Conservation (phyloP, 441 rosid genomes). For the Populus tomentosa region DNA sequence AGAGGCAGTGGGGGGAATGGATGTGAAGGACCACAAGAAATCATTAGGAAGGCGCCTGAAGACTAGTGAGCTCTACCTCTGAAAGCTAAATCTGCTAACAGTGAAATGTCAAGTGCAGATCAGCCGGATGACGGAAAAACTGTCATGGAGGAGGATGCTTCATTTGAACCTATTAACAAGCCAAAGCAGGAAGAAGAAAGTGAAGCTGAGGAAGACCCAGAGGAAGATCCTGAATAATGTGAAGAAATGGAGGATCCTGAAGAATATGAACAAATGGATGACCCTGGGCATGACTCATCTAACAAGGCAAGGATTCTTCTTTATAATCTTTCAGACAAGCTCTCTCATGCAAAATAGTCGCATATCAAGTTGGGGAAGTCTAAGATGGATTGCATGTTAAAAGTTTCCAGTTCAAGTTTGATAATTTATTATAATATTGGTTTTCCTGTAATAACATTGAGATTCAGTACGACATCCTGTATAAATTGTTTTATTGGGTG, state of each 20-base stretch:
- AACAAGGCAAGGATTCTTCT: constrained; percentile 47
- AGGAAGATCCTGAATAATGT: constrained; percentile 23
- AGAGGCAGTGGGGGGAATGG: constrained; percentile 65
- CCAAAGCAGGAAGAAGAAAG: constrained; percentile 38
- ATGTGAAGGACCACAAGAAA: constrained; percentile 41
- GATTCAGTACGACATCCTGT: neutral
- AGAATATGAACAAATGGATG: constrained; percentile 34
- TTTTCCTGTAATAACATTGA: neutral
- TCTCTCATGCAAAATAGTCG: neutral
- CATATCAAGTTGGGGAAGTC: neutral
- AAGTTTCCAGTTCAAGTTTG: neutral
- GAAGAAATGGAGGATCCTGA: constrained; percentile 44
- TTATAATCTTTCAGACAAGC: neutral
- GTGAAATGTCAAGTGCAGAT: constrained; percentile 31
- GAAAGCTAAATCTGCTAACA: constrained; percentile 33
- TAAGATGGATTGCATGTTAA: neutral
- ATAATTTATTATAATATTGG: neutral
- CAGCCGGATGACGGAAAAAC: constrained; percentile 39
- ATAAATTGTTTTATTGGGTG: constrained; percentile 5
- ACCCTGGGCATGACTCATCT: constrained; percentile 37
- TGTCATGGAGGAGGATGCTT: constrained; percentile 28
- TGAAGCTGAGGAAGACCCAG: constrained; percentile 58
- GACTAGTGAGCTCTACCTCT: constrained; percentile 49
- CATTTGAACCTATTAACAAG: constrained; percentile 29
- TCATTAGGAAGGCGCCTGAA: constrained; percentile 52